Conservation (phyloP, 2,329 filamentous ascomycete species). For the Alternaria dauci region DNA sequence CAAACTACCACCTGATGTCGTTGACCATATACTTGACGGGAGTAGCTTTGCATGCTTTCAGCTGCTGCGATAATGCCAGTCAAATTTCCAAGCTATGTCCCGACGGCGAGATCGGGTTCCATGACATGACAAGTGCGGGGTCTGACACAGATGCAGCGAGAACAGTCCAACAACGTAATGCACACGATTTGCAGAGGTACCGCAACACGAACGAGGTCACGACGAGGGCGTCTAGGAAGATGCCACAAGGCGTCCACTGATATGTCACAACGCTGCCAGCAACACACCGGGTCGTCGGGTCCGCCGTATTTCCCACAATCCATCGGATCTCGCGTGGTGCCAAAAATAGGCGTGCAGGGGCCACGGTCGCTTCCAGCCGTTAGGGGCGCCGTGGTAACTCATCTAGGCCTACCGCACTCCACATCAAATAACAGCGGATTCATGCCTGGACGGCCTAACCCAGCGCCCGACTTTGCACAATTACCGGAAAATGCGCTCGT, state of each 20-base stretch:
- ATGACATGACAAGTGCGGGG: no score
- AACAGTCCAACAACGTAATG: no score
- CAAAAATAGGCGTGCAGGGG: constrained; percentile 2
- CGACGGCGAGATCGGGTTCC: neutral
- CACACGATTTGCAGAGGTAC: no score
- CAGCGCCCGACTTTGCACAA: neutral
- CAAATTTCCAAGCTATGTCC: no score
- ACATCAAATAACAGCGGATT: constrained; percentile 7
- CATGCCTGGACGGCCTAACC: constrained; percentile 1
- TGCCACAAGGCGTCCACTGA: neutral
- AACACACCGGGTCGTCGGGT: neutral
- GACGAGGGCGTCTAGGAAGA: neutral
- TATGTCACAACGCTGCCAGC: neutral
- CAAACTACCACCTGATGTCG: no score
- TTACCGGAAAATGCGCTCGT: neutral
- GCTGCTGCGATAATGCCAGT: neutral
- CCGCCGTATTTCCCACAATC: neutral
- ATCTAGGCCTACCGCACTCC: constrained; percentile 11
- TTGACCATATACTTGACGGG: neutral
- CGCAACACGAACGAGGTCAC: no score
- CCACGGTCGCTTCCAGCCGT: constrained; percentile 7
- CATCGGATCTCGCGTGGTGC: neutral
- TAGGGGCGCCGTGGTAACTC: constrained; percentile 5
- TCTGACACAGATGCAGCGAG: no score
- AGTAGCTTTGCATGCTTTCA: neutral